A percentile compares a stretch with the other conserved stretches of the same genome.
phyloP scores from a whole-genome alignment of 2,329 filamentous ascomycete genomes.

The Ambrosiella xylebori region DNA sequence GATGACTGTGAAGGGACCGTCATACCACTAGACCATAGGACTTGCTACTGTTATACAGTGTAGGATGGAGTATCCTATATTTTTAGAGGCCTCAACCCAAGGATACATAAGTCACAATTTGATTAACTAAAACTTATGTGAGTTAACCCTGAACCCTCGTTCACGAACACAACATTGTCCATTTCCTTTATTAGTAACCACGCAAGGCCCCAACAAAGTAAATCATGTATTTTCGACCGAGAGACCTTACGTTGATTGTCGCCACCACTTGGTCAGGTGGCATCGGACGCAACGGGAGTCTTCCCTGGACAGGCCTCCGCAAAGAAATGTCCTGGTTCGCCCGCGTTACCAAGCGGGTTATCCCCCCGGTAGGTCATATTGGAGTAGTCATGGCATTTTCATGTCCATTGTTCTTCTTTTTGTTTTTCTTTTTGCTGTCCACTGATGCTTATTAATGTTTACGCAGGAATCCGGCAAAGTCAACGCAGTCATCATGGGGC shows the following conservation, averaged over 20 bases:
- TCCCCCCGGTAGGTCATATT: conserved; percentile 21
- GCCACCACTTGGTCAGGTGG: conserved; percentile 83
- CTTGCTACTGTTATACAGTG: conserved; percentile 18
- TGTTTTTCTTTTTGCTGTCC: not conserved
- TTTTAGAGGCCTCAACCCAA: not conserved
- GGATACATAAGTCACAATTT: not conserved
- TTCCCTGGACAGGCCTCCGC: conserved; percentile 80
- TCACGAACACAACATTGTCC: too few relatives aligned
- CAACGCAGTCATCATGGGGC: conserved; percentile 89
- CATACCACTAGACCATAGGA: conserved; percentile 14
- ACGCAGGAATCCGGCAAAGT: conserved; percentile 20
- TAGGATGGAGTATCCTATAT: not conserved
- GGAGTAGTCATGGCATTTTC: too few relatives aligned
- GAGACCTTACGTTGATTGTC: conserved; percentile 73
- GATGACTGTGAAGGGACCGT: conserved; percentile 11
- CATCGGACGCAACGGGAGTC: conserved; percentile 60
- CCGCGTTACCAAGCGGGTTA: conserved; percentile 59
- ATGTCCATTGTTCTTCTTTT: not conserved
- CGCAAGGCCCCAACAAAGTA: not conserved
- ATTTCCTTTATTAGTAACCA: not conserved
- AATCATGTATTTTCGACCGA: not conserved
- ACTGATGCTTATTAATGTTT: not conserved
- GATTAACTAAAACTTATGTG: too few relatives aligned
- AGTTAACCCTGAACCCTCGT: too few relatives aligned
- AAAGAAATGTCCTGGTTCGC: conserved; percentile 94